Percentiles rank a stretch among this genome's conserved stretches.
These are phyloP conservation scores for Fusarium coffeatum DNA, from an alignment of 2,329 filamentous ascomycete genomes.

Conservation along the genomic window DNA sequence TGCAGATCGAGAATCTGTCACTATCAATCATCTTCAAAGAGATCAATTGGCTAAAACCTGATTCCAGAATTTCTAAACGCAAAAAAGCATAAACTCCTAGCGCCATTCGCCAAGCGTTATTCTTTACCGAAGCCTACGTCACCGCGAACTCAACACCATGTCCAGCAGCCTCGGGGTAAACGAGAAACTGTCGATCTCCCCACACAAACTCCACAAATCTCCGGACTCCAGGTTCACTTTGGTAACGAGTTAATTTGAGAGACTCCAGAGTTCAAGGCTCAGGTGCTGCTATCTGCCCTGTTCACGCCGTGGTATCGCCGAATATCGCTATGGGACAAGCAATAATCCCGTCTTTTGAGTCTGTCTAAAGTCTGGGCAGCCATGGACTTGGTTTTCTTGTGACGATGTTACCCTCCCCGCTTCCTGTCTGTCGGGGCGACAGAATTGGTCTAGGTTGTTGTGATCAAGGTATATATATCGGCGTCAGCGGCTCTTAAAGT, in stretches of 20 bases:
- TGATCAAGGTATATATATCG: constrained; percentile 24
- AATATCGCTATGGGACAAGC: neutral
- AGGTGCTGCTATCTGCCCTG: constrained; percentile 6
- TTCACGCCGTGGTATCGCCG: constrained; percentile 37
- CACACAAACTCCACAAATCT: constrained; percentile 39
- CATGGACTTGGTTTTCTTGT: constrained; percentile 4
- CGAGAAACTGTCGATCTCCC: constrained; percentile 34
- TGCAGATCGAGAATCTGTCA: neutral
- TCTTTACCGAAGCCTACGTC: constrained; percentile 27
- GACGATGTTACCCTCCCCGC: constrained; percentile 32
- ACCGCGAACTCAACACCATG: constrained; percentile 24
- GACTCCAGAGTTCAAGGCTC: neutral
- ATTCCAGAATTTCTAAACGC: neutral
- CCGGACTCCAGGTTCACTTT: constrained; percentile 32
- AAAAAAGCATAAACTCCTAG: constrained; percentile 18
- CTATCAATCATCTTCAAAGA: neutral
- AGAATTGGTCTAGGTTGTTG: neutral
- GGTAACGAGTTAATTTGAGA: constrained; percentile 21
- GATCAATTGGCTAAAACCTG: neutral
- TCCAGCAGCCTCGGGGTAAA: constrained; percentile 13
- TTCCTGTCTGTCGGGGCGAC: constrained; percentile 29
- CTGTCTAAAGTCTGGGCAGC: neutral
- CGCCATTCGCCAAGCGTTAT: constrained; percentile 25
- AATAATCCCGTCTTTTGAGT: neutral
- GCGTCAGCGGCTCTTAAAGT: constrained; percentile 2